These are phyloP conservation scores for Phyllachora maydis DNA, from an alignment of 2,329 filamentous ascomycete species.

Conservation along the genomic window DNA sequence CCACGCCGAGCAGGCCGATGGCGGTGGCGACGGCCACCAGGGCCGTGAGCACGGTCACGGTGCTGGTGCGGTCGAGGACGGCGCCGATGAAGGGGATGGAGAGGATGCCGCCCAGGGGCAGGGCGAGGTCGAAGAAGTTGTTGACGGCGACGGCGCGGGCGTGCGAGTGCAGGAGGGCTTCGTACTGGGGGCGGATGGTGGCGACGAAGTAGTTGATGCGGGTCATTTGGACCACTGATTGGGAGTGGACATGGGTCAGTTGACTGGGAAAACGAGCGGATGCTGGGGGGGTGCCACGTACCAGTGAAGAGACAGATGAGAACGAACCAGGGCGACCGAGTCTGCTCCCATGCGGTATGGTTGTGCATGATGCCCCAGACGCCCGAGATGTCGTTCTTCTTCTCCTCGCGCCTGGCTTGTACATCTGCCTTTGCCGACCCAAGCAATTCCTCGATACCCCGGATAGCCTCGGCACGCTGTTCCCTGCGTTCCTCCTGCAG, in stretches of 20 bases:
- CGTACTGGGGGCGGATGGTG: slow-evolving; percentile 66
- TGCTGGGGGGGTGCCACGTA: slow-evolving; percentile 12
- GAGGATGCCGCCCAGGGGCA: slow-evolving; percentile 67
- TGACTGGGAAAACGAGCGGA: background rate
- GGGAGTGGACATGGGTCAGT: too few relatives aligned
- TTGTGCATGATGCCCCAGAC: slow-evolving; percentile 79
- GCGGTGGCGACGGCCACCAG: slow-evolving; percentile 52
- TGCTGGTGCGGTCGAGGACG: slow-evolving; percentile 58
- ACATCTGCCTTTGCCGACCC: slow-evolving; percentile 39
- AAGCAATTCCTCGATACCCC: slow-evolving; percentile 54
- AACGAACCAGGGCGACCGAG: slow-evolving; percentile 65
- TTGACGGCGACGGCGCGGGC: slow-evolving; percentile 49
- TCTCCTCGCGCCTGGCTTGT: slow-evolving; percentile 46
- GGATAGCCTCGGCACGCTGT: slow-evolving; percentile 40
- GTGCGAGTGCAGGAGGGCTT: slow-evolving; percentile 45
- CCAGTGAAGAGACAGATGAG: slow-evolving; percentile 62
- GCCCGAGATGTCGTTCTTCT: slow-evolving; percentile 48
- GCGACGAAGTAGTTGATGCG: slow-evolving; percentile 88
- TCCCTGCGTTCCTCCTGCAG: slow-evolving; percentile 33
- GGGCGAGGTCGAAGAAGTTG: slow-evolving; percentile 58
- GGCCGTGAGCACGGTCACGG: slow-evolving; percentile 44
- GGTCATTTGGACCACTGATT: slow-evolving; percentile 49
- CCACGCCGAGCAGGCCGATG: slow-evolving; percentile 58
- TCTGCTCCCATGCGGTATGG: slow-evolving; percentile 48
- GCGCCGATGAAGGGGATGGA: slow-evolving; percentile 72